phyloP scores from a whole-genome alignment of 768 basidiomycete genomes.

The Tremella mesenterica region DNA sequence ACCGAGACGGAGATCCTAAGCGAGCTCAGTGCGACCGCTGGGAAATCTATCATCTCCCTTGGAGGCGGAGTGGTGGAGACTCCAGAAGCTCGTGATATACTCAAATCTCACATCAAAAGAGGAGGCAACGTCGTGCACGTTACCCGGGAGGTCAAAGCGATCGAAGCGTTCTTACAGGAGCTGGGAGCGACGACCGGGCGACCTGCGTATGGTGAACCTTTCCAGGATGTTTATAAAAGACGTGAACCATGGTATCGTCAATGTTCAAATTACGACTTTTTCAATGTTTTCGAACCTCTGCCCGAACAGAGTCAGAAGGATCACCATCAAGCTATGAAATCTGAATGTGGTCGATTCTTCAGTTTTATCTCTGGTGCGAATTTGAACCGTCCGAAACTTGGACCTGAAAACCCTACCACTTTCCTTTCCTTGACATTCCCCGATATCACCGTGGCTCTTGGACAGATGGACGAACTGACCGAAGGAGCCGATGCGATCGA shows the following conservation, averaged over 20 bases:
- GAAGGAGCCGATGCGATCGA: slow-evolving; percentile 87
- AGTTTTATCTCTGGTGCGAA: slow-evolving; percentile 66
- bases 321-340: slow-evolving; percentile 45
- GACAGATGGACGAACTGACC: slow-evolving; percentile 61
- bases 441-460: slow-evolving; percentile 63
- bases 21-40: slow-evolving; percentile 62
- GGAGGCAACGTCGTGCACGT: slow-evolving; percentile 76
- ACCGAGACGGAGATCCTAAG: slow-evolving; percentile 64
- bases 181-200: slow-evolving; percentile 57
- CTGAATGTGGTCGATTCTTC: slow-evolving; percentile 78
- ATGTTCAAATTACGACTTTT: slow-evolving; percentile 71
- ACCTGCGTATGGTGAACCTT: slow-evolving; percentile 79
- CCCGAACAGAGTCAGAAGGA: slow-evolving; percentile 38
- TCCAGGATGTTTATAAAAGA: slow-evolving; percentile 72
- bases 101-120: slow-evolving; percentile 57
- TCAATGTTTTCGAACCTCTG: slow-evolving; percentile 54
- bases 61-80: slow-evolving; percentile 94
- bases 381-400: slow-evolving; percentile 50
- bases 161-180: slow-evolving; percentile 65
- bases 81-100: slow-evolving; percentile 59
- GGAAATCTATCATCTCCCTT: slow-evolving; percentile 67
- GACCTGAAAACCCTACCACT: slow-evolving; percentile 60
- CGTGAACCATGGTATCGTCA: slow-evolving; percentile 79
- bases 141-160: slow-evolving; percentile 66
- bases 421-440: slow-evolving; percentile 91